Percentiles rank a stretch among this genome's conserved stretches.
phyloP scores from a whole-genome alignment of 768 basidiomycete genomes.

The Tephrocybe sp. region DNA sequence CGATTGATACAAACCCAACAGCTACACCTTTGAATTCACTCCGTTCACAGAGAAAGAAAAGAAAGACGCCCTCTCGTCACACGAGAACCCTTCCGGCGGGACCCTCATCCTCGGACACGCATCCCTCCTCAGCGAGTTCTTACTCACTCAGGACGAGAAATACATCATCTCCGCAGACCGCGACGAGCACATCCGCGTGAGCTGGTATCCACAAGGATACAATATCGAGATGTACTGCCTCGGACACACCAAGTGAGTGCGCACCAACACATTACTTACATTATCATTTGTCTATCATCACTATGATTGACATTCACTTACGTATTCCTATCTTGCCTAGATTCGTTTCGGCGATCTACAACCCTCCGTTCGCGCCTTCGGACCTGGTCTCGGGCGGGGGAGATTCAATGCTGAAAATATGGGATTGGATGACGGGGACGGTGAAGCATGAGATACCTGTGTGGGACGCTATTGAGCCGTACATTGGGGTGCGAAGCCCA shows the following conservation, averaged over 20 bases:
- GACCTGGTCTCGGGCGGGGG: constrained; percentile 86
- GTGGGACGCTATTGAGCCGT: constrained; percentile 42
- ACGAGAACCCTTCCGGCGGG: constrained; percentile 69
- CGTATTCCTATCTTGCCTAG: constrained; percentile 28
- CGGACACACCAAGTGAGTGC: constrained; percentile 73
- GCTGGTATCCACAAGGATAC: constrained; percentile 85
- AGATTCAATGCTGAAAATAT: constrained; percentile 70
- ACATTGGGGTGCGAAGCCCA: constrained; percentile 37
- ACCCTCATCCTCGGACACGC: constrained; percentile 82
- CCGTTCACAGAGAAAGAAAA: constrained; percentile 28
- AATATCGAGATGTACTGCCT: constrained; percentile 85
- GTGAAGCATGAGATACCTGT: constrained; percentile 53
- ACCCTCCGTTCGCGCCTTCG: constrained; percentile 44
- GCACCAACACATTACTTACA: neutral
- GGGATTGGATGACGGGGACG: constrained; percentile 74
- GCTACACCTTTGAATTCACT: constrained; percentile 58
- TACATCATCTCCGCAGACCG: constrained; percentile 88
- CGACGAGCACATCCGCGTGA: constrained; percentile 93
- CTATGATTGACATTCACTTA: neutral
- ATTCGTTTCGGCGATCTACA: constrained; percentile 80
- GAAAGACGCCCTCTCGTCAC: constrained; percentile 46
- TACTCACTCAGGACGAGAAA: constrained; percentile 64
- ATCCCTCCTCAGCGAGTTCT: constrained; percentile 75
- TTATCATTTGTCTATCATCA: neutral
- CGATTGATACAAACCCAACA: no score